Conservation (phyloP, 2,329 filamentous ascomycete species). For the Furcasterigmium furcatum region DNA sequence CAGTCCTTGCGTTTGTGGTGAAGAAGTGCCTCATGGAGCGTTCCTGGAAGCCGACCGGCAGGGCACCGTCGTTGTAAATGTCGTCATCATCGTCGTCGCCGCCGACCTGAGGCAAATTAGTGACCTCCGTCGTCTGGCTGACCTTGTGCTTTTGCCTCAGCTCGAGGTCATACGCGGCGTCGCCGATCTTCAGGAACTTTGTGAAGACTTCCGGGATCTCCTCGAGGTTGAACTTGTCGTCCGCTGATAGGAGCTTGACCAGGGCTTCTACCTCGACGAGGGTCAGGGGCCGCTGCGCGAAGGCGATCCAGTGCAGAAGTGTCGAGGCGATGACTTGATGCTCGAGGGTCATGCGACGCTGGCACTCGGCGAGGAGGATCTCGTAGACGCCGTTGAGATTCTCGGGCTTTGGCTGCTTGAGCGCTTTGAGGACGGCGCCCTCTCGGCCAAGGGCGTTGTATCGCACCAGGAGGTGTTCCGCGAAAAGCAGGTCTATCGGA, state of each 20-base stretch:
- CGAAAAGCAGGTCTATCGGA: conserved; percentile 29
- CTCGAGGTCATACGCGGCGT: conserved; percentile 18
- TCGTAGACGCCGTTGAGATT: conserved; percentile 21
- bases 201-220: conserved; percentile 19
- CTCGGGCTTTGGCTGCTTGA: conserved; percentile 18
- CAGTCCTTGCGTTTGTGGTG: conserved; percentile 6
- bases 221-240: conserved; percentile 18
- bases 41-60: conserved; percentile 23
- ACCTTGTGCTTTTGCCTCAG: neutral
- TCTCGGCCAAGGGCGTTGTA: conserved; percentile 27
- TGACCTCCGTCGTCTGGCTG: conserved; percentile 5
- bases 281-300: conserved; percentile 14
- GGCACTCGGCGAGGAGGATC: conserved; percentile 17
- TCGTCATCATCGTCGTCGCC: conserved; percentile 9
- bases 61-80: conserved; percentile 18
- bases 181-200: conserved; percentile 20
- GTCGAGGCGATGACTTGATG: conserved; percentile 14
- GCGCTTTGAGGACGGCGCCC: conserved; percentile 22
- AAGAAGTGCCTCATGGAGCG: conserved; percentile 24
- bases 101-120: conserved; percentile 18
- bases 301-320: conserved; percentile 23
- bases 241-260: conserved; percentile 10
- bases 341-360: conserved; percentile 14
- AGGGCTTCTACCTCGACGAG: conserved; percentile 18
- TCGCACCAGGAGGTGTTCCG: conserved; percentile 26